Conservation (phyloP, 352 stramenopile species). For the Albugo laibachii region DNA sequence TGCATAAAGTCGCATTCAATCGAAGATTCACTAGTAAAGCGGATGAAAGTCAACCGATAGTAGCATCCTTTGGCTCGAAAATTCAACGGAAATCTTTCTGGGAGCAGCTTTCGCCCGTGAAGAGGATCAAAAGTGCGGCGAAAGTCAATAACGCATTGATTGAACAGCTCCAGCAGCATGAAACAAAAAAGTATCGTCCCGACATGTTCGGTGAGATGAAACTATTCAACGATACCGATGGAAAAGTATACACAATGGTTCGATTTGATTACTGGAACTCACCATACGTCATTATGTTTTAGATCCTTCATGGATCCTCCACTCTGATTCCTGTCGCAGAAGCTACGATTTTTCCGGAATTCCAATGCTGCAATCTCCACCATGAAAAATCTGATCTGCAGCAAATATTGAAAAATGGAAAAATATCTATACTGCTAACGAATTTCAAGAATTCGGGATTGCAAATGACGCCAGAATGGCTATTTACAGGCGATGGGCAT, state of each 20-base stretch:
- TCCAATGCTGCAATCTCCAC: constrained; percentile 28
- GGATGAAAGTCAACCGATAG: no score
- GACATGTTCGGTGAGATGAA: constrained; percentile 82
- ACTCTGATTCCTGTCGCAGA: constrained; percentile 37
- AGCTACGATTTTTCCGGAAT: constrained; percentile 25
- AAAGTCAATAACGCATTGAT: no score
- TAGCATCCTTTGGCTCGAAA: no score
- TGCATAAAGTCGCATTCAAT: no score
- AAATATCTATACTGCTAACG: constrained; percentile 46
- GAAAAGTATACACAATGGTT: constrained; percentile 19
- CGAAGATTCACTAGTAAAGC: no score
- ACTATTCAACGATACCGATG: constrained; percentile 72
- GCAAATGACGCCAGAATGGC: constrained; percentile 61
- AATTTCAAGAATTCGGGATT: constrained; percentile 78
- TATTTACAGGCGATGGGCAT: constrained; percentile 7
- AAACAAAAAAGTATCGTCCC: constrained; percentile 35
- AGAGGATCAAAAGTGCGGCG: no score
- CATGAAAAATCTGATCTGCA: constrained; percentile 28
- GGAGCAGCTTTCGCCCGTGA: no score
- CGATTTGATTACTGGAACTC: background rate
- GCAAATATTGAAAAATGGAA: constrained; percentile 18
- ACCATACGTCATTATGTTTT: constrained; percentile 1
- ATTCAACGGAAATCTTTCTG: no score
- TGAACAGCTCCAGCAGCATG: no score
- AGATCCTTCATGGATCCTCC: constrained; percentile 23